These are phyloP conservation scores for Crithidia thermophila DNA, from an alignment of 208 protist species.

Conservation along the genomic window DNA sequence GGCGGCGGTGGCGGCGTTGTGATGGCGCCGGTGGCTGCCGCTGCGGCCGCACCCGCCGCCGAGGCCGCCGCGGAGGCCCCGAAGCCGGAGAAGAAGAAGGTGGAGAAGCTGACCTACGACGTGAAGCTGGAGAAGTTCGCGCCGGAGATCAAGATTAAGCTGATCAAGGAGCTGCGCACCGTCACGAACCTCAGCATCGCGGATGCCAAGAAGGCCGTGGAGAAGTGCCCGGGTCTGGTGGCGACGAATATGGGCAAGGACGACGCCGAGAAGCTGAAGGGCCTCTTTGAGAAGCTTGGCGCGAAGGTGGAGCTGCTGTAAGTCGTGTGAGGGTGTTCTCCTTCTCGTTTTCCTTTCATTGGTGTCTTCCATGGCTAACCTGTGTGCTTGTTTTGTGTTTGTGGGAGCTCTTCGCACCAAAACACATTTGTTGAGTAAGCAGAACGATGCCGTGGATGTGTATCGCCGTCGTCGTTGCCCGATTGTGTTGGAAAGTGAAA, in stretches of 20 bases:
- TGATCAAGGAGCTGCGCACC: constrained; percentile 91
- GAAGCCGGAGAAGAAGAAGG: constrained; percentile 91
- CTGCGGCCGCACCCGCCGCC: constrained; percentile 37
- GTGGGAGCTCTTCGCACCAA: no score
- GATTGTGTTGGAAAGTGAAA: no score
- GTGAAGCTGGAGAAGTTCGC: constrained; percentile 89
- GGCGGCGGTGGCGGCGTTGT: constrained; percentile 61
- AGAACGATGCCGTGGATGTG: no score
- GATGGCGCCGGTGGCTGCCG: constrained; percentile 21
- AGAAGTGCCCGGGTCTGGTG: constrained; percentile 91
- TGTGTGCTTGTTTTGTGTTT: neutral
- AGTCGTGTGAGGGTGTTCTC: constrained; percentile 3
- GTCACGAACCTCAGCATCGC: constrained; percentile 86
- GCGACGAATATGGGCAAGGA: constrained; percentile 85
- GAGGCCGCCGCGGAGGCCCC: constrained; percentile 50
- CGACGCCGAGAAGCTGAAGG: constrained; percentile 91
- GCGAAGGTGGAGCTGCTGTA: constrained; percentile 89
- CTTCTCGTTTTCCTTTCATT: neutral
- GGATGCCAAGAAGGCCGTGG: constrained; percentile 89
- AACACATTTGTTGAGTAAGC: no score
- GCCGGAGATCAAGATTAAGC: constrained; percentile 89
- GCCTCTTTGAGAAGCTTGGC: constrained; percentile 86
- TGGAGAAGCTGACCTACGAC: constrained; percentile 88
- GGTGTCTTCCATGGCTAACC: neutral
- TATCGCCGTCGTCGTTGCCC: no score